Percentiles rank a stretch among this genome's conserved stretches.
These are phyloP conservation scores for Arabis hirsuta DNA, from an alignment of 345 rosid species.

Conservation along the genomic window DNA sequence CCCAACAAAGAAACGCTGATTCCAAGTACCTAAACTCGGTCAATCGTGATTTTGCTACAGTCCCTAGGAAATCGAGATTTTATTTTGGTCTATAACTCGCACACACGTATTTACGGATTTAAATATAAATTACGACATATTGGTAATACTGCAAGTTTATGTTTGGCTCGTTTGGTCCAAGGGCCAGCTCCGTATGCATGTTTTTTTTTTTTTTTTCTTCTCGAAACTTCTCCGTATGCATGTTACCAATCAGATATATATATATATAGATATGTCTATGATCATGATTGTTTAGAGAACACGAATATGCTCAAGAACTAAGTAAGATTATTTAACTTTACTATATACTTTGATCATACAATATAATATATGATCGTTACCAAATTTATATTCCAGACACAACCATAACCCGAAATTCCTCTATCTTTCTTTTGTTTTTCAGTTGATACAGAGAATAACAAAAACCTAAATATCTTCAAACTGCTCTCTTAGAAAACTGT, in stretches of 20 bases:
- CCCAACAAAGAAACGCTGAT: too few relatives aligned
- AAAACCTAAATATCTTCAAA: conserved; percentile 18
- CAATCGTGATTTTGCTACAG: too few relatives aligned
- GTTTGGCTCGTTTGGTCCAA: too few relatives aligned
- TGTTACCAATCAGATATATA: background rate
- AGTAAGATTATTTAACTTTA: conserved; percentile 32
- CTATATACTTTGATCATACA: background rate
- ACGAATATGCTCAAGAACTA: conserved; percentile 27
- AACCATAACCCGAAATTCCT: conserved; percentile 16
- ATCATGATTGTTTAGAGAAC: conserved; percentile 2
- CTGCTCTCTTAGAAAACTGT: conserved; percentile 20
- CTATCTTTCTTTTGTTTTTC: background rate
- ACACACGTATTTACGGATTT: background rate
- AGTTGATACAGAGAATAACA: conserved; percentile 14
- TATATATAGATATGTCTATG: background rate
- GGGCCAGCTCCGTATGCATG: background rate
- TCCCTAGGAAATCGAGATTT: too few relatives aligned
- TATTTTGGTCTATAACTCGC: background rate
- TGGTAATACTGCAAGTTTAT: background rate
- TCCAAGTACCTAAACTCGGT: too few relatives aligned
- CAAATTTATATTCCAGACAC: conserved; percentile 28
- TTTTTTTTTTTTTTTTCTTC: background rate
- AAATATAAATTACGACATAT: background rate
- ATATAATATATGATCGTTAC: conserved; percentile 18
- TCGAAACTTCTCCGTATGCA: background rate